Conservation (phyloP, 129 eudicot genomes). For the Tanacetum coccineum region DNA sequence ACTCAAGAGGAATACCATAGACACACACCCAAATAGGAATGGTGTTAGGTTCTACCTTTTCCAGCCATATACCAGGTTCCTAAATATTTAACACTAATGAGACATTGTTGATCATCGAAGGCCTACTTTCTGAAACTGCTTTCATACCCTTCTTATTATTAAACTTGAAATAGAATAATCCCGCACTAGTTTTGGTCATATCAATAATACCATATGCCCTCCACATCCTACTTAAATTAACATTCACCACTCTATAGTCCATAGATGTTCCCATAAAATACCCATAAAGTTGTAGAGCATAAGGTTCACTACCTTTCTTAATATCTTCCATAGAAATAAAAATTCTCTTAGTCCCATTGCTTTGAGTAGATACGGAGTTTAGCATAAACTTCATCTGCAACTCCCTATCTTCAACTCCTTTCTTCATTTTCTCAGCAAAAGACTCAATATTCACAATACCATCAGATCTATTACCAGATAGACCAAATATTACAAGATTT, state of each 20-base stretch:
- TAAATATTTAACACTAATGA: neutral
- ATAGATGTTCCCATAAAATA: neutral
- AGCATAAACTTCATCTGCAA: too few species aligned
- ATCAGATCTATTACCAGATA: too few species aligned
- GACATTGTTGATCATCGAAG: neutral
- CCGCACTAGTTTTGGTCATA: neutral
- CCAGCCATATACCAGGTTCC: too few species aligned
- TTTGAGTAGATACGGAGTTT: too few species aligned
- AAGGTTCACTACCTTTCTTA: neutral
- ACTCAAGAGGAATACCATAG: too few species aligned
- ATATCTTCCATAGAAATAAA: neutral
- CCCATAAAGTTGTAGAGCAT: neutral
- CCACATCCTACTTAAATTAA: neutral
- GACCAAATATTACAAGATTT: too few species aligned
- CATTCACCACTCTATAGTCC: neutral
- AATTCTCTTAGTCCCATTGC: neutral
- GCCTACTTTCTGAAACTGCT: neutral
- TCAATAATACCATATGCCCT: neutral
- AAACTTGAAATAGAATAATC: too few species aligned
- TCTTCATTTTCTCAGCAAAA: too few species aligned
- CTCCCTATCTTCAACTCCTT: too few species aligned
- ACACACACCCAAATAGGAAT: too few species aligned
- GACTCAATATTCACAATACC: too few species aligned
- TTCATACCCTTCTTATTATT: neutral
- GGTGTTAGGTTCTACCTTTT: too few species aligned